Base-by-base conservation (phyloP, 371 early-diverging fungal genomes). In the Rhizomucor pusillus region DNA sequence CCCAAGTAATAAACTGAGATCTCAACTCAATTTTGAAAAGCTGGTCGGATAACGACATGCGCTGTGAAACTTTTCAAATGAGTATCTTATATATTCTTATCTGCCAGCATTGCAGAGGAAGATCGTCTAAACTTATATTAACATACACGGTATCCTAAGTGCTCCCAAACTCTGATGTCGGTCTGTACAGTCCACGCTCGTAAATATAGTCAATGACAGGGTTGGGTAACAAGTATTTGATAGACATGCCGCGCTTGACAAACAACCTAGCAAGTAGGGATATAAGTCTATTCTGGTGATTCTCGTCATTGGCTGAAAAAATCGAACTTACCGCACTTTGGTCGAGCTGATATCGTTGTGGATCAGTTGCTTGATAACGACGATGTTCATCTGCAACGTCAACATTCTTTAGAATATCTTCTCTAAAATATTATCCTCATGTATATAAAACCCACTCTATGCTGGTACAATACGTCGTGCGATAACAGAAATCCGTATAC, bases 321-420 rank as follows among this genome's bases (percentile, higher is more conserved):
- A 13, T 44, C 14, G 18, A 12, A 37, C 62, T 52, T 82, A 83
- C 88, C 90, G 77, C 43, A 97, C 89, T 69, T 96, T 96, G 11
- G 97, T 94, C 2, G 96, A 95, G 65, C 89, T 90, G 43, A 97
- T 96, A 65, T 98, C 98, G 59, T 97, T 97, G 65, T 95, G 88
- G 47, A 98, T 95, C 59, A 93, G 80, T 66, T 97, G 97, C 69
- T 95, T 94, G 52, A 95, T 90, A 36, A 95, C 90, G 44, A 81
- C 82, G 3, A 98, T 90, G 61, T 93, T 93, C 67, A 88, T 87
- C 88, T 88, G 66, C 39, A 24, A 3, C 1, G 19, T 13, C 20
- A 23, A 20, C 18, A 16, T 24, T 23, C 10, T 36, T 29, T 36
- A 43, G 3, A 6, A 43, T 29, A 29, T 3, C 3, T 29, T 29